A percentile compares a stretch with the other conserved stretches of the same genome.
Evolutionary conservation across 306 rosid genomes (phyloP).

Genomic region (Hylodesmum podocarpum): DNA sequence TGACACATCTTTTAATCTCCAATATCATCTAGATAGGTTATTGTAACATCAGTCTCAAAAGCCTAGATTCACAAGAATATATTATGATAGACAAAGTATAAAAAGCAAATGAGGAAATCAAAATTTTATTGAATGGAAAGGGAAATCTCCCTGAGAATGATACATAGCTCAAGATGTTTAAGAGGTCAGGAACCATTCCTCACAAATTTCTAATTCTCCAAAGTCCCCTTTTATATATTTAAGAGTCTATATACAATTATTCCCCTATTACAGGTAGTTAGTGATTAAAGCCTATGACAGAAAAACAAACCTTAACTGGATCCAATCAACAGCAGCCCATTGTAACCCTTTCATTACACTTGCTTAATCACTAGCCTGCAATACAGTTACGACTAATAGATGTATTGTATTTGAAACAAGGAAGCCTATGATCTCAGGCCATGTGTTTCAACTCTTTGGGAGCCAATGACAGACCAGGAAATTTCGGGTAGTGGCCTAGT

Average conservation of each 20-base stretch:
- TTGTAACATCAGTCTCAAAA: neutral
- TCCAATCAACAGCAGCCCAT: neutral
- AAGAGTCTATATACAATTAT: neutral
- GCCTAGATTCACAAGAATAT: neutral
- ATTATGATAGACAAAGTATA: neutral
- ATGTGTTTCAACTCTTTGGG: slow-evolving; percentile 8
- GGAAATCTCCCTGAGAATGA: neutral
- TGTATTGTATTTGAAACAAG: neutral
- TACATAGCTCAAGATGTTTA: neutral
- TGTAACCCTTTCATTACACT: neutral
- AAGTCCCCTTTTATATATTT: neutral
- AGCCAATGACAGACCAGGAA: neutral
- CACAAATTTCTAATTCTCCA: neutral
- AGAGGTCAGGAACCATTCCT: neutral
- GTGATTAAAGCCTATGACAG: neutral
- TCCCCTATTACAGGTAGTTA: neutral
- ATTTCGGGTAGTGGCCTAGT: neutral
- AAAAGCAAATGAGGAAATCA: neutral
- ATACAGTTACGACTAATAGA: neutral
- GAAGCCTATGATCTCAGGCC: slow-evolving; percentile 13
- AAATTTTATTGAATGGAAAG: neutral
- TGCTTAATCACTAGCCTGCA: neutral
- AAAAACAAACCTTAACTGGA: neutral
- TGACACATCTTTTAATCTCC: neutral
- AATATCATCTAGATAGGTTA: slow-evolving; percentile 12